Conservation (phyloP, 495 filamentous ascomycete genomes). For the Hypomontagnella submonticulosa region DNA sequence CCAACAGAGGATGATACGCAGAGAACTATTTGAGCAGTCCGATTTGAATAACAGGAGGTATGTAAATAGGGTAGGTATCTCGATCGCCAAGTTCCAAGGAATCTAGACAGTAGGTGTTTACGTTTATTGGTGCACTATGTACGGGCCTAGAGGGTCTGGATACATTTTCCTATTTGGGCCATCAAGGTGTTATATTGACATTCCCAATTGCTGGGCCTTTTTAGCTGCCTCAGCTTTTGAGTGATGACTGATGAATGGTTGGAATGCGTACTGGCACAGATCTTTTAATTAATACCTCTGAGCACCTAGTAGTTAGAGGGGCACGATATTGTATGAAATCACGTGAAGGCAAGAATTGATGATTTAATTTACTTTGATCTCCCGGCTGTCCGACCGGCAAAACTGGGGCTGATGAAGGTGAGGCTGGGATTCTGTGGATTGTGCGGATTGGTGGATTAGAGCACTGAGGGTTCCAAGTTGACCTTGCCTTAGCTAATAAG, state of each 20-base stretch:
- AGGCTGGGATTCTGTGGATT: neutral
- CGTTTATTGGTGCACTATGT: neutral
- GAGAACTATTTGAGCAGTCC: too few relatives aligned
- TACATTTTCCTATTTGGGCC: conserved; percentile 4
- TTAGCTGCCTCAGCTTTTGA: conserved; percentile 10
- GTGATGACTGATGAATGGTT: neutral
- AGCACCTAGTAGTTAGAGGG: too few relatives aligned
- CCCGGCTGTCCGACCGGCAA: conserved; percentile 29
- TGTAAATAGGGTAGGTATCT: too few relatives aligned
- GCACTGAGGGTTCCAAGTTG: neutral
- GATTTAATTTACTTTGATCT: conserved; percentile 22
- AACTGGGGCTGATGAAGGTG: conserved; percentile 40
- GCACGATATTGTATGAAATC: too few relatives aligned
- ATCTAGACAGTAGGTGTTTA: neutral
- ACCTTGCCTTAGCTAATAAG: conserved; percentile 1
- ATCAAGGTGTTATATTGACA: conserved; percentile 29
- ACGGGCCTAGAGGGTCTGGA: neutral
- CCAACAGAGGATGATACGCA: too few relatives aligned
- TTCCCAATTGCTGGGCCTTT: conserved; percentile 8
- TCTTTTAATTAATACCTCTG: too few relatives aligned
- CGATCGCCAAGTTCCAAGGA: too few relatives aligned
- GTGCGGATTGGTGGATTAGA: too few relatives aligned
- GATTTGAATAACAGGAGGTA: too few relatives aligned
- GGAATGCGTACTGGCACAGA: too few relatives aligned
- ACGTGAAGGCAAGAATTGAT: neutral